phyloP scores from a whole-genome alignment of 2,329 filamentous ascomycete species.

The Fusarium buxicola region DNA sequence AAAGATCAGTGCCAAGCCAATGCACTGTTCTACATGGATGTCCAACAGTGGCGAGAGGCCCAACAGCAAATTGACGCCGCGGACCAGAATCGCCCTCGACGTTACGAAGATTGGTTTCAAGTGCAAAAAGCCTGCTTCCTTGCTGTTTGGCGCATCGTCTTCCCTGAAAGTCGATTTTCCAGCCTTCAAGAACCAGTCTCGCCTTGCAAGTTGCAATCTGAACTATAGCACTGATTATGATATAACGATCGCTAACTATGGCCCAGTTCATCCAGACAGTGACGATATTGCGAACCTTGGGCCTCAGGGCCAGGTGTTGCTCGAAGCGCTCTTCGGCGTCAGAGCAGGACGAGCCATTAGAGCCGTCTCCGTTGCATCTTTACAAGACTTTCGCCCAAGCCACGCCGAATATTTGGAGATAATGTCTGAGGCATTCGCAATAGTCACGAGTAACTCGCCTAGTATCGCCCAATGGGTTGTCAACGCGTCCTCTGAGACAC shows the following conservation, averaged over 20 bases:
- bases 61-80: not conserved
- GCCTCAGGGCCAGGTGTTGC: not conserved
- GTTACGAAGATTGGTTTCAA: not conserved
- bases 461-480: not conserved
- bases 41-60: not conserved
- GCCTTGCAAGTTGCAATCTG: not conserved
- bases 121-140: not conserved
- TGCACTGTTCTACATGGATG: not conserved
- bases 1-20: not conserved
- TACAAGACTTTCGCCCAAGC: not conserved
- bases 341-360: not conserved
- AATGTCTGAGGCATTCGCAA: not conserved
- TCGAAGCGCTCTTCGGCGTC: not conserved
- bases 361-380: not conserved
- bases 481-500: not conserved
- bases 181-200: not conserved
- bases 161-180: not conserved
- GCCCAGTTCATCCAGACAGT: not conserved
- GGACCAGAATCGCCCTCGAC: not conserved
- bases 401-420: not conserved
- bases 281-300: not conserved
- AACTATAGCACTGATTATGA: too few relatives aligned
- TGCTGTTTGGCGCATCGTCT: conserved; percentile 1
- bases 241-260: not conserved
- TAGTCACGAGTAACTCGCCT: not conserved